A percentile compares a stretch with the other conserved stretches of the same genome.
Evolutionary conservation across 768 basidiomycete genomes (phyloP).

Genomic region (Suillus brevipes): DNA sequence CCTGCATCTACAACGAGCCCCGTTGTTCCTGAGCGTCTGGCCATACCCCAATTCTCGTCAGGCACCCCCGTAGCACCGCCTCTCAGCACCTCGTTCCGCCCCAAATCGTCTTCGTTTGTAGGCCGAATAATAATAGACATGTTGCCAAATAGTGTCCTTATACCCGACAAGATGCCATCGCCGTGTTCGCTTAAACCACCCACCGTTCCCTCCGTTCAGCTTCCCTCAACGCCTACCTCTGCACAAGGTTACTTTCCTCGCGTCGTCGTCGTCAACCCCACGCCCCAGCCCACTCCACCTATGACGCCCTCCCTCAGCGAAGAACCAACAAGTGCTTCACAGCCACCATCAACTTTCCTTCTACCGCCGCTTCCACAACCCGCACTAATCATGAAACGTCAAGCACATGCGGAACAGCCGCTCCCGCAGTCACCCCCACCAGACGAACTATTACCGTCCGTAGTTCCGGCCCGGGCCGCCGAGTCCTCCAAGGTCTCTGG

Average conservation of each 20-base stretch:
- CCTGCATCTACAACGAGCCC: constrained; percentile 19
- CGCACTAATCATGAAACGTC: constrained; percentile 17
- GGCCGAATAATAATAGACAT: constrained; percentile 61
- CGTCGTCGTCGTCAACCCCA: constrained; percentile 72
- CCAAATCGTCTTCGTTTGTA: constrained; percentile 31
- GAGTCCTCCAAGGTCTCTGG: constrained; percentile 27
- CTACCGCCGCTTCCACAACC: constrained; percentile 33
- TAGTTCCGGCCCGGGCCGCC: constrained; percentile 13
- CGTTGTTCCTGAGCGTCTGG: constrained; percentile 31
- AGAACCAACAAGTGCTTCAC: constrained; percentile 21
- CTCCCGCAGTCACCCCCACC: constrained; percentile 13
- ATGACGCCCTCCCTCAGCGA: constrained; percentile 54
- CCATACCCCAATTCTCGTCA: constrained; percentile 24
- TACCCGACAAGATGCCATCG: constrained; percentile 22
- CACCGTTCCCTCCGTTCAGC: constrained; percentile 28
- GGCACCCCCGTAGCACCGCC: constrained; percentile 14
- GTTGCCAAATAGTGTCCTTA: constrained; percentile 43
- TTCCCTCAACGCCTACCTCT: constrained; percentile 26
- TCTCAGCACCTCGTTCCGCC: constrained; percentile 13
- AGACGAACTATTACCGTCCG: constrained; percentile 7
- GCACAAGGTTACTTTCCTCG: constrained; percentile 43
- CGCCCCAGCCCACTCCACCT: constrained; percentile 78
- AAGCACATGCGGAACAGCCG: constrained; percentile 23
- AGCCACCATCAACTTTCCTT: constrained; percentile 27
- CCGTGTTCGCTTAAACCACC: constrained; percentile 18